A percentile compares a stretch with the other conserved stretches of the same genome.
Evolutionary conservation across 768 basidiomycete genomes (phyloP).

Genomic region (Boletus coccyginus): DNA sequence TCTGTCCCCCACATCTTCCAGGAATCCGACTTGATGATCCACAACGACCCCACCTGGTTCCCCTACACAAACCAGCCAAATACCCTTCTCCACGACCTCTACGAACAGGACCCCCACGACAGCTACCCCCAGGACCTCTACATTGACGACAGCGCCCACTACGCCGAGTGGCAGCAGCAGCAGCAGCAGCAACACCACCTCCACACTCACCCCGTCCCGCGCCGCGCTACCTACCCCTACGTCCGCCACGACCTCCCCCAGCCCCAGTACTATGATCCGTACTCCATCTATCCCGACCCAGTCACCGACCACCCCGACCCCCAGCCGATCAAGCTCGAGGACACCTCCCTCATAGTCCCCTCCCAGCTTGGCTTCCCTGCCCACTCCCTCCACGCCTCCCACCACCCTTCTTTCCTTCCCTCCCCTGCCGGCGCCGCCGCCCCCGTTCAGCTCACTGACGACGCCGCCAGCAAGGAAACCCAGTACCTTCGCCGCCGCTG

Average conservation of each 20-base stretch:
- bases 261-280: conserved; percentile 32
- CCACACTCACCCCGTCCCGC: conserved; percentile 35
- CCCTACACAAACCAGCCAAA: conserved; percentile 36
- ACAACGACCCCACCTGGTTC: conserved; percentile 38
- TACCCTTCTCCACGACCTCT: conserved; percentile 70
- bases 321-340: conserved; percentile 63
- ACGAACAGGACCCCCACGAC: conserved; percentile 55
- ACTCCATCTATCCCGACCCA: conserved; percentile 40
- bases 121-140: conserved; percentile 34
- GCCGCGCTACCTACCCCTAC: conserved; percentile 75
- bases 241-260: conserved; percentile 67
- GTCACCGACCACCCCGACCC: conserved; percentile 29
- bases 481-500: conserved; percentile 86
- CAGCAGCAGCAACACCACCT: conserved; percentile 36
- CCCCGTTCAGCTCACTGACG: conserved; percentile 84
- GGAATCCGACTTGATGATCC: conserved; percentile 36
- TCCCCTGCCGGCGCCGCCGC: conserved; percentile 41
- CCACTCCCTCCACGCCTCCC: conserved; percentile 31
- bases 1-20: conserved; percentile 52
- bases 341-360: conserved; percentile 56
- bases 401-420: conserved; percentile 41
- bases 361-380: conserved; percentile 45
- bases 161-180: conserved; percentile 31
- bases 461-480: conserved; percentile 87
- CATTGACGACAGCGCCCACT: conserved; percentile 35